Percentiles rank a stretch among this genome's conserved stretches.
Evolutionary conservation across 1,139 yeast genomes (phyloP).

Genomic region (Torulaspora pretoriensis): DNA sequence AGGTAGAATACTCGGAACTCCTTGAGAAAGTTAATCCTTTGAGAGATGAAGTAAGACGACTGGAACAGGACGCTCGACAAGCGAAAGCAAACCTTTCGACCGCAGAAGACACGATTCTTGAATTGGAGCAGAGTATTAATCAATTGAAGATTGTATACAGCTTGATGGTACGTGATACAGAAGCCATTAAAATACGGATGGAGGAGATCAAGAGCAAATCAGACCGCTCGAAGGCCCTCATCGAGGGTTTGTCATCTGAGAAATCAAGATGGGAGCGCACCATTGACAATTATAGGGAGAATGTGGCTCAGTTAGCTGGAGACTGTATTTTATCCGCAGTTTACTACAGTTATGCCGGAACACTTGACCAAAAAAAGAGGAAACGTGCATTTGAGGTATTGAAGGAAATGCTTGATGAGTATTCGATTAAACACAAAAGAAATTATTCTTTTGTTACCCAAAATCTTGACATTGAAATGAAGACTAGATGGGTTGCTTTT

Average conservation of each 20-base stretch:
- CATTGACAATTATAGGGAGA: constrained; percentile 47
- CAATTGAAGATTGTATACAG: constrained; percentile 67
- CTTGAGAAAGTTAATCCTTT: constrained; percentile 73
- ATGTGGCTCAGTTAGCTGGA: constrained; percentile 54
- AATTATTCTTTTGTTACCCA: constrained; percentile 39
- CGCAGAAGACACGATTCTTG: constrained; percentile 74
- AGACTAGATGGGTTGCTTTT: constrained; percentile 48
- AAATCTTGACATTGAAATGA: constrained; percentile 42
- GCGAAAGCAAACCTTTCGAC: constrained; percentile 69
- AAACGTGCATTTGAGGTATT: constrained; percentile 40
- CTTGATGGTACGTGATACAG: constrained; percentile 69
- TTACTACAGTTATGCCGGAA: constrained; percentile 59
- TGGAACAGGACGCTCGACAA: constrained; percentile 59
- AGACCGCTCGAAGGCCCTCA: constrained; percentile 54
- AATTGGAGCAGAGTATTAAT: constrained; percentile 67
- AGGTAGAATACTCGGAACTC: constrained; percentile 64
- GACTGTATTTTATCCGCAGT: constrained; percentile 63
- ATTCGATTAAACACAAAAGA: constrained; percentile 44
- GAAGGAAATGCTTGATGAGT: constrained; percentile 40
- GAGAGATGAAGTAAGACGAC: constrained; percentile 54
- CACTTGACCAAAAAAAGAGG: constrained; percentile 52
- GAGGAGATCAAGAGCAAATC: constrained; percentile 56
- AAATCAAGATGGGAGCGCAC: constrained; percentile 70
- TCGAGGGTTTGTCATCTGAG: constrained; percentile 64
- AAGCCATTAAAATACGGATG: constrained; percentile 71